Conservation (phyloP, 148 eudicot genomes). For the Chenopodium album region DNA sequence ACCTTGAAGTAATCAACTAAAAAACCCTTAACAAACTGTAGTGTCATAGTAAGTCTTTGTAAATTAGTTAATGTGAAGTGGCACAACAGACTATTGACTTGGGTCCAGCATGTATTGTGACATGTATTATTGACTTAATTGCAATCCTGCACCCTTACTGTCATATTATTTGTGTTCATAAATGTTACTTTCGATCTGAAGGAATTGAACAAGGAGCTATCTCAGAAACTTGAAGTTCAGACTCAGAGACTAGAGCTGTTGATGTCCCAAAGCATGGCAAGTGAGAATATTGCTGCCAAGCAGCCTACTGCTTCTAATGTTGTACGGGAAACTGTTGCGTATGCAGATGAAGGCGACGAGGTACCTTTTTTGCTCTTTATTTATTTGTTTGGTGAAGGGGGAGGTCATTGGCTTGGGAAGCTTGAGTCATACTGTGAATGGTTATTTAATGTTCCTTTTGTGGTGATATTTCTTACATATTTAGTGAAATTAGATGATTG, state of each 20-base stretch:
- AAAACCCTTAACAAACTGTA: background rate
- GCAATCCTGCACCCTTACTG: background rate
- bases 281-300: slow-evolving; percentile 42
- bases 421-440: background rate
- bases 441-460: background rate
- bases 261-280: slow-evolving; percentile 83
- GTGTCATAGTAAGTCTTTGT: background rate
- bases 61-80: background rate
- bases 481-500: background rate
- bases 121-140: background rate
- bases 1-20: background rate
- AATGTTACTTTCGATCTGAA: slow-evolving; percentile 27
- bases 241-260: slow-evolving; percentile 93
- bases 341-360: slow-evolving; percentile 99
- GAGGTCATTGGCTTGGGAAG: background rate
- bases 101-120: background rate
- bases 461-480: background rate
- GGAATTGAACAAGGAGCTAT: slow-evolving; percentile 84
- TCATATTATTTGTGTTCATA: background rate
- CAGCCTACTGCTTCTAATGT: slow-evolving; percentile 40
- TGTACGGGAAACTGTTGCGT: slow-evolving; percentile 54
- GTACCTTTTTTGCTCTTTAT: slow-evolving; percentile 32
- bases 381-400: background rate
- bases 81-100: background rate
- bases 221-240: slow-evolving; percentile 86